Evolutionary conservation across 2,329 filamentous ascomycete genomes (phyloP).

Genomic region (Purpureocillium takamizusanense): DNA sequence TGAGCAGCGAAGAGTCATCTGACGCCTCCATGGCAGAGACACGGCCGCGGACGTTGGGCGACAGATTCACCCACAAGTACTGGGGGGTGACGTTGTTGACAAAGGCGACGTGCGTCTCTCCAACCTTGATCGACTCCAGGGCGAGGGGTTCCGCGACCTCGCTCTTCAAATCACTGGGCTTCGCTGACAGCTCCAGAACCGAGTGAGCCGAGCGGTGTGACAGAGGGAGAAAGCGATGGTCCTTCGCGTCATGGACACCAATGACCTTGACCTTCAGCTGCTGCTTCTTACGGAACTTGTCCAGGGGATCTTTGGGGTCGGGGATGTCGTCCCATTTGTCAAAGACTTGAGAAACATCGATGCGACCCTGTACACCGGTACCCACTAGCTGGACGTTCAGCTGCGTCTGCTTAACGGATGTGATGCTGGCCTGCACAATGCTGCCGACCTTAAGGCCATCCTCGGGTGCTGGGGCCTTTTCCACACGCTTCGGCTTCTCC

Average conservation of each 20-base stretch:
- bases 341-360: slow-evolving; percentile 87
- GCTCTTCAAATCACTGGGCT: slow-evolving; percentile 53
- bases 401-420: slow-evolving; percentile 84
- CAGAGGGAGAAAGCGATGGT: slow-evolving; percentile 85
- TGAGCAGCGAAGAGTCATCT: slow-evolving; percentile 72
- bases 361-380: slow-evolving; percentile 65
- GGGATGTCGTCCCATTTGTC: slow-evolving; percentile 80
- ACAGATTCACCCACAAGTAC: slow-evolving; percentile 83
- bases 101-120: slow-evolving; percentile 68
- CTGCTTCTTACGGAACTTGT: slow-evolving; percentile 61
- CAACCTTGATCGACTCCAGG: slow-evolving; percentile 63
- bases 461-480: slow-evolving; percentile 30
- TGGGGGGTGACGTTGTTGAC: slow-evolving; percentile 81
- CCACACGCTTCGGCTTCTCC: slow-evolving; percentile 27
- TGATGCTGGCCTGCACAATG: slow-evolving; percentile 65
- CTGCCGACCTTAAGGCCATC: slow-evolving; percentile 68
- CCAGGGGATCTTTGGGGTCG: slow-evolving; percentile 72
- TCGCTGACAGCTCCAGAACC: slow-evolving; percentile 81
- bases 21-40: slow-evolving; percentile 77
- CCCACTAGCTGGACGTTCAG: slow-evolving; percentile 84
- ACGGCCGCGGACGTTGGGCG: slow-evolving; percentile 78
- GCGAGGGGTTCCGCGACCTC: slow-evolving; percentile 44
- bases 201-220: slow-evolving; percentile 75
- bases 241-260: slow-evolving; percentile 81
- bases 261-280: slow-evolving; percentile 67